A percentile compares a stretch with the other conserved stretches of the same genome.
Conservation (phyloP, 2,329 filamentous ascomycete species). For the Beauveria medogensis region DNA sequence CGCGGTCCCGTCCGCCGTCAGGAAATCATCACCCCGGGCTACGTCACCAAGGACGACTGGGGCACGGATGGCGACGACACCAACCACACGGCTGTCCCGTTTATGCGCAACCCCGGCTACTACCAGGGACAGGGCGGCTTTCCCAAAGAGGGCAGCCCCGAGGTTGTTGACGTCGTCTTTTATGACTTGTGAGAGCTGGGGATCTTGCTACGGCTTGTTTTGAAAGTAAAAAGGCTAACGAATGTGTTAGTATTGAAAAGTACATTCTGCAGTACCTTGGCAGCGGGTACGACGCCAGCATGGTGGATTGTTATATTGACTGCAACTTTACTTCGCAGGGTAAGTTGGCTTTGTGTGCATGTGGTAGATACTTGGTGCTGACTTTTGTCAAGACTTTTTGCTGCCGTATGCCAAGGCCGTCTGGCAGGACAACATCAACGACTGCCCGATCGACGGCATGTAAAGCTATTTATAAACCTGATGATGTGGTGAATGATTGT, state of each 20-base stretch:
- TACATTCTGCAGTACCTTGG: conserved; percentile 30
- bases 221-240: not conserved
- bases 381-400: conserved; percentile 24
- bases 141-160: conserved; percentile 32
- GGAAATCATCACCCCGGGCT: conserved; percentile 38
- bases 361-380: not conserved
- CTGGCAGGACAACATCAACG: conserved; percentile 28
- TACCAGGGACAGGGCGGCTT: conserved; percentile 43
- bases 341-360: not conserved
- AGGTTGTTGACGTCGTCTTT: conserved; percentile 45
- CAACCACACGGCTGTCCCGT: conserved; percentile 37
- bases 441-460: conserved; percentile 23
- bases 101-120: conserved; percentile 40
- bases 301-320: conserved; percentile 31
- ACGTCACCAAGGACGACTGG: conserved; percentile 49
- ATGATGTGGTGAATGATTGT: no score
- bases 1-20: conserved; percentile 40
- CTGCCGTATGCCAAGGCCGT: conserved; percentile 29
- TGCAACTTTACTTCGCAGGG: conserved; percentile 31
- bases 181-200: conserved; percentile 38
- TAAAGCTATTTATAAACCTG: not conserved
- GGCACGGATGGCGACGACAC: conserved; percentile 49
- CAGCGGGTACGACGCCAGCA: conserved; percentile 23
- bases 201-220: not conserved
- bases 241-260: conserved; percentile 26